phyloP scores from a whole-genome alignment of 2,329 filamentous ascomycete species.

The Scedosporium apiospermum region DNA sequence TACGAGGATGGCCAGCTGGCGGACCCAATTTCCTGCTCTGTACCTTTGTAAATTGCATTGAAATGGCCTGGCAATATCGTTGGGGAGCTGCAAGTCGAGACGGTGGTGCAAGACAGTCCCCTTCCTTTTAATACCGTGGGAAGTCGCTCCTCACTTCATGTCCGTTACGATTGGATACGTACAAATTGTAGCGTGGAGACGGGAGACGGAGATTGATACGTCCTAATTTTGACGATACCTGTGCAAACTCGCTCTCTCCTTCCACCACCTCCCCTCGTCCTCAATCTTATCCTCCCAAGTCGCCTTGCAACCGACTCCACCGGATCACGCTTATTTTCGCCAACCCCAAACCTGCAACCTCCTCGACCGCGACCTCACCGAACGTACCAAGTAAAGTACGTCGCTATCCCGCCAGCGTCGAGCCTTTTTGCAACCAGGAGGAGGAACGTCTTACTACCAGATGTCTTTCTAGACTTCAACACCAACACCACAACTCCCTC shows the following conservation, averaged over 20 bases:
- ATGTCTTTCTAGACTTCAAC: constrained; percentile 3
- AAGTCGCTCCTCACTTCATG: not conserved
- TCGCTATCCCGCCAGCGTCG: not conserved
- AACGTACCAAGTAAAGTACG: not conserved
- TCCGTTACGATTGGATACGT: not conserved
- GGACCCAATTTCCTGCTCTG: not conserved
- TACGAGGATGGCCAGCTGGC: not conserved
- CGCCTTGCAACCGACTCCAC: not conserved
- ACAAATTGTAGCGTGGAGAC: not conserved
- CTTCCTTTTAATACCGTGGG: not conserved
- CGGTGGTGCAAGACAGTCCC: no score
- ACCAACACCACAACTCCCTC: constrained; percentile 5
- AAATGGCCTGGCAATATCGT: not conserved
- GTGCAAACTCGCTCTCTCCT: not conserved
- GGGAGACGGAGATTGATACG: not conserved
- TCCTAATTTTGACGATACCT: not conserved
- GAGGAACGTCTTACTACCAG: not conserved
- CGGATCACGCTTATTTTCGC: not conserved
- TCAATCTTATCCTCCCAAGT: not conserved
- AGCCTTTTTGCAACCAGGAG: not conserved
- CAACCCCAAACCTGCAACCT: constrained; percentile 1
- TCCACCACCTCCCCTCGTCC: not conserved
- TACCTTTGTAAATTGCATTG: no score
- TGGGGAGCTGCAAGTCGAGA: not conserved
- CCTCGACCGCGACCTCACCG: not conserved